phyloP scores from a whole-genome alignment of 2,329 filamentous ascomycete species.

The Diaporthe longicolla region DNA sequence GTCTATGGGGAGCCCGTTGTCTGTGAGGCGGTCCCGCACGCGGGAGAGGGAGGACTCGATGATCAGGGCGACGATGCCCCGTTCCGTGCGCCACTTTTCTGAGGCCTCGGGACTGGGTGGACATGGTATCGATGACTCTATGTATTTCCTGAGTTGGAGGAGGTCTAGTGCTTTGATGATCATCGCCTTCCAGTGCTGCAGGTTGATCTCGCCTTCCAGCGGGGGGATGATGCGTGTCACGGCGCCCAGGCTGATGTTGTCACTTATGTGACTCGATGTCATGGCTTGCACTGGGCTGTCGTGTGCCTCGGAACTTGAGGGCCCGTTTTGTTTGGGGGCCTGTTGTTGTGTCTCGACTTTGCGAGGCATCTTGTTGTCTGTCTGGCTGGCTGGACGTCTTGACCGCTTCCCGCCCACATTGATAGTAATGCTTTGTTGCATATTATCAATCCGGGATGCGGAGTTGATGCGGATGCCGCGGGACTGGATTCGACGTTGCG shows the following conservation, averaged over 20 bases:
- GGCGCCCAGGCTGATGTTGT: constrained; percentile 18
- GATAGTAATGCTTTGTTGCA: no score
- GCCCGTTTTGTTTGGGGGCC: neutral
- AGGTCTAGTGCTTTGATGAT: constrained; percentile 2
- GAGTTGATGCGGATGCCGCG: neutral
- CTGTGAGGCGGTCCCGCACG: neutral
- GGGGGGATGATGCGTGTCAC: neutral
- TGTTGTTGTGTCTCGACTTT: neutral
- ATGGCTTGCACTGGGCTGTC: neutral
- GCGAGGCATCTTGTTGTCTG: constrained; percentile 8
- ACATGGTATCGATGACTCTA: constrained; percentile 13
- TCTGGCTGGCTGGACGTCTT: neutral
- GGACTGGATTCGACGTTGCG: constrained; percentile 1
- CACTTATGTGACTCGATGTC: neutral
- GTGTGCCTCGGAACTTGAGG: neutral
- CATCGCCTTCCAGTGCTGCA: constrained; percentile 25
- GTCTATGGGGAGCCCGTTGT: neutral
- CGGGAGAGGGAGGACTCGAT: constrained; percentile 7
- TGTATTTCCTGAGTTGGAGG: constrained; percentile 9
- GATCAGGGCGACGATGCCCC: neutral
- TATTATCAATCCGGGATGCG: neutral
- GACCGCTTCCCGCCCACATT: neutral
- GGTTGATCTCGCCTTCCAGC: constrained; percentile 9
- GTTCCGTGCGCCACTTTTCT: neutral
- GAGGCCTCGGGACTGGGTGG: neutral